Base-by-base conservation (phyloP, 495 filamentous ascomycete species). In the Penicillium cinerascens region DNA sequence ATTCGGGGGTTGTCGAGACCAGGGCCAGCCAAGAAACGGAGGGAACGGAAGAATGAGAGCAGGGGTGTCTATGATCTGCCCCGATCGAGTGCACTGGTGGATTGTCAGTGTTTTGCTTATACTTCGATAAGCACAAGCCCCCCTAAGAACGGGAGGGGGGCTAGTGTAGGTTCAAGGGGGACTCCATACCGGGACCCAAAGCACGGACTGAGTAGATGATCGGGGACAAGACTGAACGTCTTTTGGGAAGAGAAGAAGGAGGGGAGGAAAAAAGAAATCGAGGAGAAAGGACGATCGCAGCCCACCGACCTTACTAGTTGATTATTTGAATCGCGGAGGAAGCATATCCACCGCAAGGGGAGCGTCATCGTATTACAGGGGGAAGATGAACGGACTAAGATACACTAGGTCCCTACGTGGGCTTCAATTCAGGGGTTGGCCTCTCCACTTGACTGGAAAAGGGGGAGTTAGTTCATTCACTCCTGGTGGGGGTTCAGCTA, bases 11-110 rank as follows among this genome's bases (percentile, higher is more conserved):
- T 38, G 46, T 52, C 23, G 52, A 59, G 51, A 63, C 59, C 50
- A 52, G 56, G 54, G 55, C 58, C 63, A 64, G 63, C 63, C 51
- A 45, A 61, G 54, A 54, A 50, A 53, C 47, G 52, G 42, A 35
- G 21, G 56, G 17, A 29, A 33, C 20, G 16, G 25, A 43, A 36
- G 21, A 45, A 25, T 37, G 25, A 6, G 33, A 35, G 22, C 42
- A 48, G 44, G n/a, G n/a, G 20, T 35, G 29, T 52, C 47, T 43
- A 56, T 42, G 46, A 48, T 54, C 33, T 23, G 40, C 46, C 39
- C 44, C 44, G 51, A 43, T 48, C 37, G 38, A 42, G 44, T 38
- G 20, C 38, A 20, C 43, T 47, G 45, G 44, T 21, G 13, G 8
- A 27, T n/a, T 25, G 40, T 39, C 40, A 27, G 49, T 52, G 27